Evolutionary conservation across 768 basidiomycete genomes (phyloP), one percentile per base, ranked within the genome.

Genomic region (Dendrothele bispora): DNA sequence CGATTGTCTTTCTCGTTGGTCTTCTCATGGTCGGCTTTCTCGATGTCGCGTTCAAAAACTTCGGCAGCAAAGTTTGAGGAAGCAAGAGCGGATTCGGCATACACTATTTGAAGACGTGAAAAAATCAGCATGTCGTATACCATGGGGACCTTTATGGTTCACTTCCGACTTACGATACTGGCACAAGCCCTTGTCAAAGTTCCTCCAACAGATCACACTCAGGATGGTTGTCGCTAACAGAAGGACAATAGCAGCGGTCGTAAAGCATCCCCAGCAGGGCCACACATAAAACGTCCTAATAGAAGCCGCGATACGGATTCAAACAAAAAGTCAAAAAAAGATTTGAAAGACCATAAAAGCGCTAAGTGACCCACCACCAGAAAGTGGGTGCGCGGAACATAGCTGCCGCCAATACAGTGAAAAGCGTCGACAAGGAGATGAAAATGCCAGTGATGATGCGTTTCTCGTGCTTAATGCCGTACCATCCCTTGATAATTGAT

Each of bases 141-240:
- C n/a, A n/a, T n/a, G n/a, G n/a, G n/a, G n/a, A n/a, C n/a, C n/a
- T n/a, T n/a, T n/a, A n/a, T n/a, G n/a, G n/a, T n/a, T n/a, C n/a
- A n/a, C n/a, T n/a, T n/a, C n/a, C n/a, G 4, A 67, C 79, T 50
- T 54, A 84, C 82, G 60, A 55, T 81, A 83, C 46, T 83, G 66
- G 1, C 70, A 68, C 11, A 82, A 67, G 1, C 82, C 82, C 49
- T 75, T 70, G 44, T 67, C 75, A 53, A 83, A 84, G 46, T 65
- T 62, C n/a, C 48, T 39, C 50, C 63, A 52, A 53, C 65, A 70
- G 45, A 66, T 42, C 44, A 62, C 32, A 24, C 60, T 65, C 27
- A 71, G 62, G 14, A 55, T 55, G 32, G 56, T 55, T 12, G 61
- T 61, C 35, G 47, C 51, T 46, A 67, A 47, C 29, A 75, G 61